Conservation (phyloP, 2,329 filamentous ascomycete species). For the Alternaria ethzedia region DNA sequence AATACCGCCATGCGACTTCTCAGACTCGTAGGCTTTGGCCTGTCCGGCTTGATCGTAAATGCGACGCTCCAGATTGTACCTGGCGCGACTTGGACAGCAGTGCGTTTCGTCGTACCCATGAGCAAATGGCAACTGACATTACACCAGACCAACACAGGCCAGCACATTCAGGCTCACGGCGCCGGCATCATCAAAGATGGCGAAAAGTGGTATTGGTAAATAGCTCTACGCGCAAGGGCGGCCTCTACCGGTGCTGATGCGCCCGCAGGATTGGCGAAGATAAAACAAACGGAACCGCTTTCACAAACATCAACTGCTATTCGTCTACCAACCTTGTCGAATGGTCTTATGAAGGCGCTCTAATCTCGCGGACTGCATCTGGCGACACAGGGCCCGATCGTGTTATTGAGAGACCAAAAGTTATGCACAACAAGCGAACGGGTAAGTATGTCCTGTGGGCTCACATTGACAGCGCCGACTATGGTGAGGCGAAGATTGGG, state of each 20-base stretch:
- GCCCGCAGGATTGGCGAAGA: constrained; percentile 68
- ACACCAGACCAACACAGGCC: constrained; percentile 50
- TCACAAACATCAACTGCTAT: constrained; percentile 73
- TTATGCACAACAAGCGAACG: constrained; percentile 71
- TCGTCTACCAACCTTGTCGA: constrained; percentile 67
- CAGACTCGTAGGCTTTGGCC: constrained; percentile 10
- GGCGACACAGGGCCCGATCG: constrained; percentile 67
- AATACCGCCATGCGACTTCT: constrained; percentile 28
- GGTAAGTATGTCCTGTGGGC: constrained; percentile 71
- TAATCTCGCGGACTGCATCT: constrained; percentile 60
- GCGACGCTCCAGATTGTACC: constrained; percentile 49
- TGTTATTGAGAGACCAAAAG: constrained; percentile 71
- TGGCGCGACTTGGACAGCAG: constrained; percentile 50
- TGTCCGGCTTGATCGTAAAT: constrained; percentile 26
- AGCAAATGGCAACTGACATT: constrained; percentile 3
- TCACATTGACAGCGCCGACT: constrained; percentile 68
- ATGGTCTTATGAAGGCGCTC: constrained; percentile 67
- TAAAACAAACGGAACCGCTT: constrained; percentile 66
- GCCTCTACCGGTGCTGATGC: neutral
- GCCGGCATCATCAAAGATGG: constrained; percentile 67
- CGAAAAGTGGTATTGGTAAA: constrained; percentile 63
- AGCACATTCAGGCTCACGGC: constrained; percentile 71
- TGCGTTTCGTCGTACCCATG: constrained; percentile 11
- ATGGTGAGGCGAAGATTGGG: constrained; percentile 69
- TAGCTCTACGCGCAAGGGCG: too few species aligned